Base-by-base conservation (phyloP, 441 rosid species). In the Brassica balearica region DNA sequence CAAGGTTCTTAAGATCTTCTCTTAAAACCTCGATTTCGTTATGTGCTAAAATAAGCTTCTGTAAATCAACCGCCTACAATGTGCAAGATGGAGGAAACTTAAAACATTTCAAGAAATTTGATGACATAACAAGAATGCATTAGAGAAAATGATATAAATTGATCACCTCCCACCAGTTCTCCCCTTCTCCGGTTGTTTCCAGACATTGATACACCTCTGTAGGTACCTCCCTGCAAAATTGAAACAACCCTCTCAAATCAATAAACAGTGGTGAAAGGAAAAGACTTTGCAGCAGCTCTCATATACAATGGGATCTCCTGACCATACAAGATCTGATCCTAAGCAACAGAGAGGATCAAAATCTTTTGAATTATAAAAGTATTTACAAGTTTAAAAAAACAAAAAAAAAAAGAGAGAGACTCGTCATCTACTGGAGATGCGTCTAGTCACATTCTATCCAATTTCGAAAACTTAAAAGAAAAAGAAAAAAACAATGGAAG, bases 101-200 rank as follows among this genome's bases (percentile, higher is more conserved):
- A 38, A 29, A 12, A 3, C 8, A 8, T 59, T 2, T 55, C 27
- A 53, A 6, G 25, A 55, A 63, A 0, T 36, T 12, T 22, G 56
- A 65, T 15, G 11, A 76, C 41, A 65, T 9, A 65, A 69, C 17
- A 69, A 69, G 15, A 69, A 22, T 12, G 65, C 71, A 74, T 25
- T 56, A 60, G 14, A 10, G 38, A 14, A 20, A 32, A 14, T 3
- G 14, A 36, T 65, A 51, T 0, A 10, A 60, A 20, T 29, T 12
- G 1, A 41, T 68, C 83, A 95, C 99, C 99, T 95, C 99, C 99
- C 99, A 95, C 99, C 99, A 95, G 69, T 93, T 95, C 73, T 90
- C 97, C 20, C 89, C 95, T 60, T 90, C 95, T 23, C 94, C 94
- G 6, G 81, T 86, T 1, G 92, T 82, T 55, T 93, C 95, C 61